A percentile compares a stretch with the other conserved stretches of the same genome.
Evolutionary conservation across 1,284 basidiomycete genomes (phyloP).

Genomic region (Cutaneotrichosporon dermatis): DNA sequence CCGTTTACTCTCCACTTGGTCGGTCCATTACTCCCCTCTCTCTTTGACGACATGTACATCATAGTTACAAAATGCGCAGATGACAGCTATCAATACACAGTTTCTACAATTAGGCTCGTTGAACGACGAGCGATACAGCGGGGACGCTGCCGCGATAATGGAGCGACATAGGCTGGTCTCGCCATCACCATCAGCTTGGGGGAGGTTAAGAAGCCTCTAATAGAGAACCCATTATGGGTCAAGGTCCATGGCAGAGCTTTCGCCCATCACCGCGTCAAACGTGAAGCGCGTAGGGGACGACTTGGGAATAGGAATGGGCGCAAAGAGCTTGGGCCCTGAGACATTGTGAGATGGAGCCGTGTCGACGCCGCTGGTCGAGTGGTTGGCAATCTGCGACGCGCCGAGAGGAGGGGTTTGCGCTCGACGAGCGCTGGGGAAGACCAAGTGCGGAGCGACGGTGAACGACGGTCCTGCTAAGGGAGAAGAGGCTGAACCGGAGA

Average conservation of each 20-base stretch:
- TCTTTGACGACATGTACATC: no score
- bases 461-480: neutral
- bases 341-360: neutral
- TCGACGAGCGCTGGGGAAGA: neutral
- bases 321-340: neutral
- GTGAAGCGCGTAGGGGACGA: neutral
- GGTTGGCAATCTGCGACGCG: neutral
- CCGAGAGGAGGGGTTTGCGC: neutral
- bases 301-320: neutral
- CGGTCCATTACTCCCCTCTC: no score
- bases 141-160: no score
- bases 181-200: no score
- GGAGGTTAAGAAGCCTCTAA: no score
- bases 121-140: no score
- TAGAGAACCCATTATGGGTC: neutral
- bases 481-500: neutral
- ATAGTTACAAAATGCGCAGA: no score
- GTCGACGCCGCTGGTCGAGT: neutral
- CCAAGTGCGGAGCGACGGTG: neutral
- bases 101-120: no score
- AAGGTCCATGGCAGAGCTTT: neutral
- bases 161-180: no score
- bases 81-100: no score
- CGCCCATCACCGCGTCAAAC: neutral
- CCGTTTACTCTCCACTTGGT: no score